These are phyloP conservation scores for Trametes cinnabarina DNA, from an alignment of 768 basidiomycete genomes.

Conservation along the genomic window DNA sequence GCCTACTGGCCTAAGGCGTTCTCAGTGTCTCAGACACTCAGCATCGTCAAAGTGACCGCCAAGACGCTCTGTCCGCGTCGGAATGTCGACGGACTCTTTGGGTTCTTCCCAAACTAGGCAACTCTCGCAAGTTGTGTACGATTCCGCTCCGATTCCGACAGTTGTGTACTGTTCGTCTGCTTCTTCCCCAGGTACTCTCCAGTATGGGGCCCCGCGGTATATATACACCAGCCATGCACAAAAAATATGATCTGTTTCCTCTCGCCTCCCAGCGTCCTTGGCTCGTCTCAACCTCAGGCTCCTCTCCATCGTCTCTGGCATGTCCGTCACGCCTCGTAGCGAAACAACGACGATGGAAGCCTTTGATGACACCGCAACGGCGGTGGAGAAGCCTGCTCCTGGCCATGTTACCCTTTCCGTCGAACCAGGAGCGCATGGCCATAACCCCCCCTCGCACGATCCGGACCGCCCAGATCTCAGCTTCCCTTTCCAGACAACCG, in stretches of 20 bases:
- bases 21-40: too few relatives aligned
- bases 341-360: slow-evolving; percentile 2
- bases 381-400: slow-evolving; percentile 1
- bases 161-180: background rate
- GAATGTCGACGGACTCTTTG: background rate
- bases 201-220: background rate
- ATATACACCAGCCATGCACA: background rate
- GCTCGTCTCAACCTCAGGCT: background rate
- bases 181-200: background rate
- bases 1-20: too few relatives aligned
- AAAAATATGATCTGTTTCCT: background rate
- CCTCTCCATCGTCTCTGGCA: background rate
- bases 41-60: background rate
- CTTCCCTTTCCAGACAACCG: slow-evolving; percentile 31
- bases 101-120: background rate
- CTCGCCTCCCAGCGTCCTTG: background rate
- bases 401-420: slow-evolving; percentile 6
- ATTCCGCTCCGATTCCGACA: slow-evolving; percentile 9
- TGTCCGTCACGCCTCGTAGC: background rate
- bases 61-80: slow-evolving; percentile 2
- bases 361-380: slow-evolving; percentile 2
- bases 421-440: background rate
- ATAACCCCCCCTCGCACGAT: slow-evolving; percentile 20
- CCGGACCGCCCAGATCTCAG: slow-evolving; percentile 25
- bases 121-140: background rate